These are phyloP conservation scores for Termitomyces sp. DNA, from an alignment of 768 basidiomycete genomes.

Conservation along the genomic window DNA sequence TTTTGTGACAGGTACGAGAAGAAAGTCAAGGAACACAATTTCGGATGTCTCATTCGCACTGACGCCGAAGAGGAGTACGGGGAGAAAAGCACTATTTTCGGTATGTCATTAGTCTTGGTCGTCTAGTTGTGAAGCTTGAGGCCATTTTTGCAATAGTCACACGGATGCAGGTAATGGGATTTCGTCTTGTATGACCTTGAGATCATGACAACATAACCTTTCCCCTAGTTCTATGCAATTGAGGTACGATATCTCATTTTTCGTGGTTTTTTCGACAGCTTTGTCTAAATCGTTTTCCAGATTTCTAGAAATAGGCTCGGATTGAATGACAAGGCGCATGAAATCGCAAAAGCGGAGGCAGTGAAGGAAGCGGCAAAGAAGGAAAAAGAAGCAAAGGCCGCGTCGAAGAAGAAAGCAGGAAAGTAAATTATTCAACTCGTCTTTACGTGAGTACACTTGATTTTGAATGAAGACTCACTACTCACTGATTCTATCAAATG, in stretches of 20 bases:
- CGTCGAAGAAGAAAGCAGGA: conserved; percentile 25
- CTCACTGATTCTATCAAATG: neutral
- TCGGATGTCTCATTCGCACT: conserved; percentile 89
- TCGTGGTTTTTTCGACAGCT: neutral
- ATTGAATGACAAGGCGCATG: conserved; percentile 84
- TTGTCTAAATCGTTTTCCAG: conserved; percentile 33
- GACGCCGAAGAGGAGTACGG: conserved; percentile 80
- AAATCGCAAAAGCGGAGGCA: conserved; percentile 73
- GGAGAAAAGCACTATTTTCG: conserved; percentile 93
- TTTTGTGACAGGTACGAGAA: conserved; percentile 68
- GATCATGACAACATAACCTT: neutral
- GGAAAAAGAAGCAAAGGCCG: conserved; percentile 38
- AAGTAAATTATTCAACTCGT: conserved; percentile 1
- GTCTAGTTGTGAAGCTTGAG: conserved; percentile 2
- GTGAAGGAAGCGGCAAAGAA: conserved; percentile 61
- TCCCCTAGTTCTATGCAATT: conserved; percentile 79
- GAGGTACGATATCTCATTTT: conserved; percentile 47
- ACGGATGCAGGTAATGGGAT: conserved; percentile 54
- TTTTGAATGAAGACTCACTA: neutral
- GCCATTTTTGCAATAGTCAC: conserved; percentile 41
- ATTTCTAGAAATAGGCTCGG: conserved; percentile 90
- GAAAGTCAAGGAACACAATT: conserved; percentile 91
- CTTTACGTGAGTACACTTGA: neutral
- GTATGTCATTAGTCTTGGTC: conserved; percentile 33
- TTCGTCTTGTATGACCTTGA: neutral